A percentile compares a stretch with the other conserved stretches of the same genome.
These are phyloP conservation scores for Neopestalotiopsis sp. DNA, from an alignment of 2,329 filamentous ascomycete genomes.

Conservation along the genomic window DNA sequence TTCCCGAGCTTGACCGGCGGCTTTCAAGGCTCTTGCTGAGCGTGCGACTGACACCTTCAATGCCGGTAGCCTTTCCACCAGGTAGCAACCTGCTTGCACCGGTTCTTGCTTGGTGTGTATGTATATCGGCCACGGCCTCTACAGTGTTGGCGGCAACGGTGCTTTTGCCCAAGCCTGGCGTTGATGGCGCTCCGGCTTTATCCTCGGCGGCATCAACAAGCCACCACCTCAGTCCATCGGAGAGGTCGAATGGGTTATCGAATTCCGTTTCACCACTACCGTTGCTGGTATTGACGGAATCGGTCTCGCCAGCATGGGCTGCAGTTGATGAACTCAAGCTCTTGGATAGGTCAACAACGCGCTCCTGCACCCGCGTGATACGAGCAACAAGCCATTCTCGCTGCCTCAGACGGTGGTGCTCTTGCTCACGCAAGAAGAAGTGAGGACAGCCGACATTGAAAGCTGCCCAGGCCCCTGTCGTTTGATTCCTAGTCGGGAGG, in stretches of 20 bases:
- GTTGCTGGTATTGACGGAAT: conserved; percentile 58
- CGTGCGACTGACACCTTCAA: conserved; percentile 77
- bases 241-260: conserved; percentile 96
- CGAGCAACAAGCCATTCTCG: conserved; percentile 97
- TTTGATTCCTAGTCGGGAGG: conserved; percentile 91
- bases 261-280: conserved; percentile 59
- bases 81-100: conserved; percentile 43
- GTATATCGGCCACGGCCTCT: conserved; percentile 79
- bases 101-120: conserved; percentile 49
- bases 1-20: conserved; percentile 81
- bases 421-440: conserved; percentile 94
- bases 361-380: conserved; percentile 89
- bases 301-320: conserved; percentile 52
- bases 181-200: conserved; percentile 89
- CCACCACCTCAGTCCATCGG: conserved; percentile 95
- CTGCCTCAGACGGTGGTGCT: conserved; percentile 80
- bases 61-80: conserved; percentile 53
- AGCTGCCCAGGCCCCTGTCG: conserved; percentile 93
- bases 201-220: conserved; percentile 93
- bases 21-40: conserved; percentile 89
- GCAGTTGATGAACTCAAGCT: conserved; percentile 56
- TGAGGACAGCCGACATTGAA: conserved; percentile 98
- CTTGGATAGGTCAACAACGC: conserved; percentile 89
- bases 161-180: conserved; percentile 87
- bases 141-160: conserved; percentile 89